Conservation (phyloP, 441 rosid genomes). For the Erodium texanum region DNA sequence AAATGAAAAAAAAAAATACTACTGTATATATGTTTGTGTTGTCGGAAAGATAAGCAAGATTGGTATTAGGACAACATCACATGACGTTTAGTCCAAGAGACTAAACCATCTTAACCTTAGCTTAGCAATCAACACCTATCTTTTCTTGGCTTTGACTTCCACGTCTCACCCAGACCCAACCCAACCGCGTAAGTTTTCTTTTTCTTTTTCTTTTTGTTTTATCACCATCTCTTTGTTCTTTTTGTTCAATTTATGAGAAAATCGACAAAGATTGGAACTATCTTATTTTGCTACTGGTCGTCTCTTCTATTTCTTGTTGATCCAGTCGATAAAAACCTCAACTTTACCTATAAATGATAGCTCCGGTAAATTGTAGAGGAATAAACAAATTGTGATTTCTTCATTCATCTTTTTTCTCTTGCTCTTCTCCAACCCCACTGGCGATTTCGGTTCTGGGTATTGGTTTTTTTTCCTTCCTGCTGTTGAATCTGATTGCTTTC, state of each 20-base stretch:
- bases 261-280: neutral
- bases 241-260: neutral
- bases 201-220: neutral
- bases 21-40: neutral
- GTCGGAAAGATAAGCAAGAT: neutral
- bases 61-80: neutral
- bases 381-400: neutral
- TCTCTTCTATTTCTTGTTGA: too few species aligned
- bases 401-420: neutral
- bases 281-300: neutral
- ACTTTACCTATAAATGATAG: neutral
- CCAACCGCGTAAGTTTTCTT: neutral
- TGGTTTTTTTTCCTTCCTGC: neutral
- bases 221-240: neutral
- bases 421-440: neutral
- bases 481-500: neutral
- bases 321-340: neutral
- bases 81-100: conserved; percentile 1
- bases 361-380: neutral
- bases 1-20: neutral
- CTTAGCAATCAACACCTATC: neutral
- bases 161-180: neutral
- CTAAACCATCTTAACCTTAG: neutral
- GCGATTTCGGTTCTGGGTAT: conserved; percentile 13
- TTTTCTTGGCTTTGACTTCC: neutral